Percentiles rank a stretch among this genome's conserved stretches.
Conservation (phyloP, 2,329 filamentous ascomycete species). For the Piedraia hortae region DNA sequence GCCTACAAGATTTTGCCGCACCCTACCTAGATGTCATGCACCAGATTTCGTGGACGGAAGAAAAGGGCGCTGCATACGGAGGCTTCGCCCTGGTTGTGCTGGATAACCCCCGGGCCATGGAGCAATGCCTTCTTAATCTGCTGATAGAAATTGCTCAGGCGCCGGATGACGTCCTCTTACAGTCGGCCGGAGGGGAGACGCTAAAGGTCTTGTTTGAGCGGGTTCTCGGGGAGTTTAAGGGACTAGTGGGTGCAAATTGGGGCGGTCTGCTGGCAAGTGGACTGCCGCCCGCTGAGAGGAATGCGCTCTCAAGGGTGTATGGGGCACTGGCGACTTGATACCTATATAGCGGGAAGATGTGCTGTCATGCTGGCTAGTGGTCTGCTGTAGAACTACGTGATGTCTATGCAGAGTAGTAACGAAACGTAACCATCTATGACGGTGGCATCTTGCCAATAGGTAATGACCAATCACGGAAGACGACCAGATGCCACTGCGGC, state of each 20-base stretch:
- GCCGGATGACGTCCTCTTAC: slow-evolving; percentile 27
- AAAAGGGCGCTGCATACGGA: slow-evolving; percentile 80
- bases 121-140: slow-evolving; percentile 55
- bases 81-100: slow-evolving; percentile 69
- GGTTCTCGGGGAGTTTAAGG: slow-evolving; percentile 26
- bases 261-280: slow-evolving; percentile 22
- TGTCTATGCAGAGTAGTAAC: too few species aligned
- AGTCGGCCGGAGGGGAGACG: slow-evolving; percentile 31
- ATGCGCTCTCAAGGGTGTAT: slow-evolving; percentile 18
- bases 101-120: slow-evolving; percentile 75
- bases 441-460: too few species aligned
- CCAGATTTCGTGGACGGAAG: slow-evolving; percentile 64
- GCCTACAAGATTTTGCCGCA: slow-evolving; percentile 52
- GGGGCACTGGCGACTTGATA: too few species aligned
- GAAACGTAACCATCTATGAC: too few species aligned
- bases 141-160: slow-evolving; percentile 61
- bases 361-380: too few species aligned
- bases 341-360: too few species aligned
- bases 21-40: slow-evolving; percentile 60
- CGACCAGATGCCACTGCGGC: too few species aligned
- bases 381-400: too few species aligned
- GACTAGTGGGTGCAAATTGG: slow-evolving; percentile 25
- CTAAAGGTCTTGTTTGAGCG: slow-evolving; percentile 39
- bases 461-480: too few species aligned
- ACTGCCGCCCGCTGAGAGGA: slow-evolving; percentile 18